Base-by-base conservation (phyloP, 495 filamentous ascomycete genomes). In the Daldinia grandis region DNA sequence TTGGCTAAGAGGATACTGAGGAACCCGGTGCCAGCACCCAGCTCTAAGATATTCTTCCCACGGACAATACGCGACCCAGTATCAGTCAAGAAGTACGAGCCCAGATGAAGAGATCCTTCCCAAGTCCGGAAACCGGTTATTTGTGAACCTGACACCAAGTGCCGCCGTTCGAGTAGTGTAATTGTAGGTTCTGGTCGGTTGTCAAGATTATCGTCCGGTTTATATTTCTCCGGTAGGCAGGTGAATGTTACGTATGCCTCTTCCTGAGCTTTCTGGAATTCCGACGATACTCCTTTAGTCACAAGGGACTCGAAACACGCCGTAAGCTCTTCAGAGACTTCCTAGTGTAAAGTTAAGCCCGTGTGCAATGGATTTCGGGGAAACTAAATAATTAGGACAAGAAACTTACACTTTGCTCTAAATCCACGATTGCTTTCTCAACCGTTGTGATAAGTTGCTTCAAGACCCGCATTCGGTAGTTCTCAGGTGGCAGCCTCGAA, bases 81-180 rank as follows among this genome's bases (percentile, higher is more conserved):
- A 25, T 66, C 27, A 2, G 74, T 73, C 17, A 81, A 69, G 6
- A 93, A 82, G 71, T 88, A 94, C 4, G 89, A 83, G 4, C 86
- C 91, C 0, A 95, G 84, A 74, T 92, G 89, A 4, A 97, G 79
- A 4, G 92, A 89, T 2, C 90, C 93, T 81, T 95, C 93, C 93
- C 93, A 97, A 4, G 93, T 97, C 9, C 93, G 86, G 28, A 91
- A 85, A 0, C 93, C 93, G 0, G 93, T 96, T 0, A 88, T 93
- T 10, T 89, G 90, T n/a, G 85, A 83, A 0, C 87, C 85, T 4
- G 89, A 88, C 40, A 97, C 83, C 0, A 95, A 68, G 51, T 86
- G 84, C 8, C 89, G 88, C 21, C 88, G 86, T 78, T 97, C 93
- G 5, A 88, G 79, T 7, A 91, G 68, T 2, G 81, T 90, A 58